Percentiles rank a stretch among this genome's conserved stretches.
phyloP scores from a whole-genome alignment of 352 stramenopile genomes.

The Phytophthora capsici region DNA sequence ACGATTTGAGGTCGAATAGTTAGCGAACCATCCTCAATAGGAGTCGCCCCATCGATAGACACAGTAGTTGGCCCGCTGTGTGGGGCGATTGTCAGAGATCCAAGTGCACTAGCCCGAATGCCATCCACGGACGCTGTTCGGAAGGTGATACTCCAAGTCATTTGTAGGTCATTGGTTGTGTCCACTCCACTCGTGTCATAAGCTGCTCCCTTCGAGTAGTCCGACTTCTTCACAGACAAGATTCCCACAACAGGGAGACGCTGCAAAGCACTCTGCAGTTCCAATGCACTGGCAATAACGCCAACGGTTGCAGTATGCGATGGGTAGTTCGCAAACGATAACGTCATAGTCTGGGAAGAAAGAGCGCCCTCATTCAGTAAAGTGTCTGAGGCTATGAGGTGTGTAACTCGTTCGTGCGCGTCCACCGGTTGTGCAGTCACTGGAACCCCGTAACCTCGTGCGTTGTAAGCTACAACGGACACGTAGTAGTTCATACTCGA shows the following conservation, averaged over 20 bases:
- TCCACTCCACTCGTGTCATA: conserved; percentile 61
- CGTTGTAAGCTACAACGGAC: conserved; percentile 86
- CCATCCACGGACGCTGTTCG: conserved; percentile 51
- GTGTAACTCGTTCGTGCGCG: conserved; percentile 57
- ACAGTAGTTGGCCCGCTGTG: conserved; percentile 40
- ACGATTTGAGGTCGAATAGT: conserved; percentile 50
- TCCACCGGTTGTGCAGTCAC: conserved; percentile 49
- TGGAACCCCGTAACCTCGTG: conserved; percentile 69
- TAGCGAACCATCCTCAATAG: conserved; percentile 29
- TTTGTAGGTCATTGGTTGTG: conserved; percentile 43
- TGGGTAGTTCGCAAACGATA: conserved; percentile 66
- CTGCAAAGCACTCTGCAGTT: conserved; percentile 63
- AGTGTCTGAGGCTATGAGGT: conserved; percentile 44
- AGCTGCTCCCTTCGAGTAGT: conserved; percentile 60
- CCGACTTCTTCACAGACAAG: conserved; percentile 61
- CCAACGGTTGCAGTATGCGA: conserved; percentile 45
- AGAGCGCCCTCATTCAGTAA: conserved; percentile 41
- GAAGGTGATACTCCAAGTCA: conserved; percentile 88
- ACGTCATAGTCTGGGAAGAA: conserved; percentile 55
- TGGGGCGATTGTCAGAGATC: conserved; percentile 34
- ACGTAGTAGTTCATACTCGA: conserved; percentile 71
- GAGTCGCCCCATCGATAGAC: conserved; percentile 35
- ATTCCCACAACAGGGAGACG: conserved; percentile 55
- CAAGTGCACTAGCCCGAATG: conserved; percentile 57
- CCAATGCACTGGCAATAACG: conserved; percentile 55